These are phyloP conservation scores for Saprolegnia diclina DNA, from an alignment of 352 stramenopile genomes.

Conservation along the genomic window DNA sequence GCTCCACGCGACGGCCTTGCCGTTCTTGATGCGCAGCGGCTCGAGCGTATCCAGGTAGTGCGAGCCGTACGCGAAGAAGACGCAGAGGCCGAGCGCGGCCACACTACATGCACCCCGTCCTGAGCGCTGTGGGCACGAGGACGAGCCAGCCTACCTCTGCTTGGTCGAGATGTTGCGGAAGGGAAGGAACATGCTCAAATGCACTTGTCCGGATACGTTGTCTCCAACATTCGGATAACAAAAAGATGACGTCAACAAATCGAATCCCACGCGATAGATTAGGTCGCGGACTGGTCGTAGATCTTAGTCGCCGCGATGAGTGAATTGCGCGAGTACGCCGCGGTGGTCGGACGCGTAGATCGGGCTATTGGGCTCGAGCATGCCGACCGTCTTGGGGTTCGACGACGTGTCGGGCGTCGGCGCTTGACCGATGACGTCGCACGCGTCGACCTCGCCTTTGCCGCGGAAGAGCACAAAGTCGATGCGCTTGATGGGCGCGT, in stretches of 20 bases:
- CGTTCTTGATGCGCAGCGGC: slow-evolving; percentile 5
- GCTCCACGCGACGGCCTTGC: slow-evolving; percentile 19
- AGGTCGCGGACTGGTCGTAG: background rate
- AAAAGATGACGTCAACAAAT: background rate
- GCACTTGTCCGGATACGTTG: too few relatives aligned
- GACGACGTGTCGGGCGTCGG: slow-evolving; percentile 57
- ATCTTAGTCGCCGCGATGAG: background rate
- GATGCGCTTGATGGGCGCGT: slow-evolving; percentile 82
- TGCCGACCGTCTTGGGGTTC: slow-evolving; percentile 58
- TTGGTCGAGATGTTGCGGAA: slow-evolving; percentile 26
- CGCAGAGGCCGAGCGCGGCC: slow-evolving; percentile 19
- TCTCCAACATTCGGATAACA: too few relatives aligned
- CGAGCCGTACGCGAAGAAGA: slow-evolving; percentile 19
- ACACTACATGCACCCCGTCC: background rate
- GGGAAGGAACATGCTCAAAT: slow-evolving; percentile 23
- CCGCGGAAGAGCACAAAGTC: slow-evolving; percentile 77
- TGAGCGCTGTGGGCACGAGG: background rate
- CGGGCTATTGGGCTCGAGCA: slow-evolving; percentile 67
- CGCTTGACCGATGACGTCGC: slow-evolving; percentile 66
- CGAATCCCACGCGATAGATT: background rate
- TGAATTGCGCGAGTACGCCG: slow-evolving; percentile 49
- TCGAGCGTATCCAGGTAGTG: slow-evolving; percentile 24
- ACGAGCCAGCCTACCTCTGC: slow-evolving; percentile 5
- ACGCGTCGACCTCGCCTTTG: slow-evolving; percentile 54
- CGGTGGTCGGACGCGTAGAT: slow-evolving; percentile 84